phyloP scores from a whole-genome alignment of 768 basidiomycete species.

The Mycena filopes region DNA sequence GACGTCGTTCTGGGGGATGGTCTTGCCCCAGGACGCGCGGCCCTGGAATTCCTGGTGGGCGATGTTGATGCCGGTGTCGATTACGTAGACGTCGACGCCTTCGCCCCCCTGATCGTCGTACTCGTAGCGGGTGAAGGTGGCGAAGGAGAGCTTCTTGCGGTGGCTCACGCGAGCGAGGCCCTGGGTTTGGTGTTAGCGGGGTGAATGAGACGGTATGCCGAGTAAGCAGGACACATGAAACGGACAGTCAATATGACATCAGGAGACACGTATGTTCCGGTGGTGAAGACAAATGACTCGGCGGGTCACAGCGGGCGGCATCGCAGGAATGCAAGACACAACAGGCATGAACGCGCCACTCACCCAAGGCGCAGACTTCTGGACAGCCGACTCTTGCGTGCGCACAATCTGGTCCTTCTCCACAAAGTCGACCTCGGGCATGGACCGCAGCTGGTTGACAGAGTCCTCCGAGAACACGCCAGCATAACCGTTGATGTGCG shows the following conservation, averaged over 20 bases:
- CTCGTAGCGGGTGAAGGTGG: constrained; percentile 87
- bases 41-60: constrained; percentile 88
- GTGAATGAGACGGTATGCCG: no score
- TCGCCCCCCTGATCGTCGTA: constrained; percentile 81
- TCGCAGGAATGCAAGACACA: no score
- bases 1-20: constrained; percentile 85
- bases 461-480: constrained; percentile 79
- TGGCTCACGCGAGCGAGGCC: constrained; percentile 97
- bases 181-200: constrained; percentile 57
- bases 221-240: no score
- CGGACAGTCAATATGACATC: no score
- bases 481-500: constrained; percentile 81
- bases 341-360: no score
- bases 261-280: no score
- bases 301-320: no score
- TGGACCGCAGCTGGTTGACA: constrained; percentile 77
- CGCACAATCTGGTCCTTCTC: constrained; percentile 96
- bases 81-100: constrained; percentile 92
- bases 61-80: constrained; percentile 92
- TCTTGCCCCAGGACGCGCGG: constrained; percentile 93
- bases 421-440: constrained; percentile 92
- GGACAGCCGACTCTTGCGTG: constrained; percentile 62
- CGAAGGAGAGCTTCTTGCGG: constrained; percentile 75
- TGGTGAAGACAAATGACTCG: no score
- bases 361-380: constrained; percentile 90